These are phyloP conservation scores for Curvularia hawaiiensis DNA, from an alignment of 2,329 filamentous ascomycete species.

Conservation along the genomic window DNA sequence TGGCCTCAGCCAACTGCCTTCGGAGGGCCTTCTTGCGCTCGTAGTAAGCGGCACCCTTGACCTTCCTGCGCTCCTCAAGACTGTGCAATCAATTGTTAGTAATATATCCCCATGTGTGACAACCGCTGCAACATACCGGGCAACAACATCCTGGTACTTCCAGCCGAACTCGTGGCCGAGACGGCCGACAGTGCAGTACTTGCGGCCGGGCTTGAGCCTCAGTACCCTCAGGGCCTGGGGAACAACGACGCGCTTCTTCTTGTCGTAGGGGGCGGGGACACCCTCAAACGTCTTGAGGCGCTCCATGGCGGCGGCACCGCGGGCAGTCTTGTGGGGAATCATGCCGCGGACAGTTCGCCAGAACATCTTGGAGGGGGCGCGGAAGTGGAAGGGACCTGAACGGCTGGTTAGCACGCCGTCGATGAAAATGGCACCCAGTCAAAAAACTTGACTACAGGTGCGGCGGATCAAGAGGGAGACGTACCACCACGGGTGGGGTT, in stretches of 20 bases:
- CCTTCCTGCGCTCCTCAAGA: constrained; percentile 99
- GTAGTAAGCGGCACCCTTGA: constrained; percentile 99
- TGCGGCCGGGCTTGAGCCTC: constrained; percentile 97
- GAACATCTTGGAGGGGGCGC: constrained; percentile 98
- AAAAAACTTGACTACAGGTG: background rate
- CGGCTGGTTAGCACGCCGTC: constrained; percentile 28
- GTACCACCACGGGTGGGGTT: constrained; percentile 98
- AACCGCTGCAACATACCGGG: constrained; percentile 71
- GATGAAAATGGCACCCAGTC: background rate
- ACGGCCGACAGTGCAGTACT: constrained; percentile 99
- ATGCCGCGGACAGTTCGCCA: constrained; percentile 99
- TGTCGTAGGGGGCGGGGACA: constrained; percentile 98
- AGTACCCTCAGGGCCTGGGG: constrained; percentile 97
- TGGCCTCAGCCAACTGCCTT: constrained; percentile 88
- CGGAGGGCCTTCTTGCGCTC: constrained; percentile 98
- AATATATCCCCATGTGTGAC: background rate
- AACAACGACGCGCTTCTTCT: constrained; percentile 99
- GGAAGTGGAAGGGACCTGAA: constrained; percentile 98
- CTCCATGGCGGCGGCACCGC: constrained; percentile 94
- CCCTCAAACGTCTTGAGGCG: constrained; percentile 99
- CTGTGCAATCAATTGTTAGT: constrained; percentile 56
- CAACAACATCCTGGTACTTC: constrained; percentile 99
- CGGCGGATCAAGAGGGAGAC: constrained; percentile 42
- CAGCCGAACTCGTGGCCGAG: constrained; percentile 99
- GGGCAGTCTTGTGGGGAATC: constrained; percentile 99